Conservation (phyloP, 306 rosid species). For the Quercus dentata region DNA sequence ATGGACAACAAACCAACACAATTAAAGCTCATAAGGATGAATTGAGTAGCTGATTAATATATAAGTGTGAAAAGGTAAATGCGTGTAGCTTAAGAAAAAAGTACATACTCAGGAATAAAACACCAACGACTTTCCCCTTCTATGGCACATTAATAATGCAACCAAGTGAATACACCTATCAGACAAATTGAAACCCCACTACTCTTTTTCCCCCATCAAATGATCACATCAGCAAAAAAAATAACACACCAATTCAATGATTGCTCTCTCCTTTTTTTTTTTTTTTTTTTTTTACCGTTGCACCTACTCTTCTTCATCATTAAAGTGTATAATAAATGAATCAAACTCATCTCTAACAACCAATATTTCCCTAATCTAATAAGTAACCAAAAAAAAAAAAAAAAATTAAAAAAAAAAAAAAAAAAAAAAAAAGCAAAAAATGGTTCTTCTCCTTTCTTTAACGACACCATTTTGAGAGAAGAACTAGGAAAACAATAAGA, state of each 20-base stretch:
- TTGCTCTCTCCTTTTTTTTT: conserved; percentile 5
- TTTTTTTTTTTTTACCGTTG: background rate
- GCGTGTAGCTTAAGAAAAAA: conserved; percentile 37
- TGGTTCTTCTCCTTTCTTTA: conserved; percentile 18
- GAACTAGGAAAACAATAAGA: conserved; percentile 66
- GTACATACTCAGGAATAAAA: conserved; percentile 17
- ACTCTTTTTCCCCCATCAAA: conserved; percentile 26
- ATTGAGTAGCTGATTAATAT: background rate
- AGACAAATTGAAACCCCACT: conserved; percentile 2
- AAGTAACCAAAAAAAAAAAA: conserved; percentile 3
- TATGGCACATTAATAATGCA: conserved; percentile 26
- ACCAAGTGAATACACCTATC: conserved; percentile 12
- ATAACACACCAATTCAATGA: conserved; percentile 29
- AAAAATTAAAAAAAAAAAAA: too few species aligned
- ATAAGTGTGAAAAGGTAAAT: conserved; percentile 10
- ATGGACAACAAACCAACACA: background rate
- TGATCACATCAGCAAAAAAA: conserved; percentile 26
- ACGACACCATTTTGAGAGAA: conserved; percentile 69
- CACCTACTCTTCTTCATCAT: conserved; percentile 26
- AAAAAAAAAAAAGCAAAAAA: background rate
- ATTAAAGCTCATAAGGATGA: background rate
- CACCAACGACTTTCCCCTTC: conserved; percentile 16
- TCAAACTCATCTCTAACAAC: conserved; percentile 18
- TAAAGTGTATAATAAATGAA: conserved; percentile 35
- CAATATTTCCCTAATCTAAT: conserved; percentile 36